Conservation (phyloP, 352 stramenopile genomes). For the Phytophthora pini region DNA sequence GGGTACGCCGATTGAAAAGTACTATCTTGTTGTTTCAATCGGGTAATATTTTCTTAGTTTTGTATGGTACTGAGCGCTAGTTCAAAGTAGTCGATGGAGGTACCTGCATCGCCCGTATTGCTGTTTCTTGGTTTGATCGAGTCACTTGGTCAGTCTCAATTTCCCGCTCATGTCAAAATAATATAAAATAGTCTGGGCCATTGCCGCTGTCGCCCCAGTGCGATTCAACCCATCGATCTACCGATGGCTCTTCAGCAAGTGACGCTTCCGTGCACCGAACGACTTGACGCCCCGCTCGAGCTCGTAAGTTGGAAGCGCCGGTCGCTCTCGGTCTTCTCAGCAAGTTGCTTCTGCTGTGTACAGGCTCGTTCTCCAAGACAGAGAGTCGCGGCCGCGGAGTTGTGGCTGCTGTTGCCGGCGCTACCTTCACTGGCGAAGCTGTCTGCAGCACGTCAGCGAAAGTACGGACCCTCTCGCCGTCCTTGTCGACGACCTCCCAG, state of each 20-base stretch:
- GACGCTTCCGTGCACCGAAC: constrained; percentile 63
- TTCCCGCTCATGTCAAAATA: constrained; percentile 24
- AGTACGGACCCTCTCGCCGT: constrained; percentile 52
- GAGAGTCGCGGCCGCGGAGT: constrained; percentile 17
- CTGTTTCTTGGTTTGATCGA: constrained; percentile 11
- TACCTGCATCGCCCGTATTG: constrained; percentile 12
- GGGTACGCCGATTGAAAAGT: no score
- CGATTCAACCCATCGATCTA: constrained; percentile 25
- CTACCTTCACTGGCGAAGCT: neutral
- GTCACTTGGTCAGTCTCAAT: neutral
- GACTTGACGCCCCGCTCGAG: constrained; percentile 58
- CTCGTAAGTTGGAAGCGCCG: constrained; percentile 27
- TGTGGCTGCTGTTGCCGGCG: neutral
- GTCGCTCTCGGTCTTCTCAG: constrained; percentile 30
- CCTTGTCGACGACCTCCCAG: constrained; percentile 74
- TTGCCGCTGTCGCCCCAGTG: constrained; percentile 17
- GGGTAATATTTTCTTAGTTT: constrained; percentile 16
- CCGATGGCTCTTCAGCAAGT: constrained; percentile 43
- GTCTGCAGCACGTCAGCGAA: constrained; percentile 64
- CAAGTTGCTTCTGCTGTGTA: constrained; percentile 9
- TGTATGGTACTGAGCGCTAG: constrained; percentile 25
- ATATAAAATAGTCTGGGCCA: constrained; percentile 34
- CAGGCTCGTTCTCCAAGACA: constrained; percentile 27
- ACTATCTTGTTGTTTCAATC: no score
- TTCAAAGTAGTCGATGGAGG: constrained; percentile 5